phyloP scores from a whole-genome alignment of 305 asterid species.

The Fraxinus albicans region DNA sequence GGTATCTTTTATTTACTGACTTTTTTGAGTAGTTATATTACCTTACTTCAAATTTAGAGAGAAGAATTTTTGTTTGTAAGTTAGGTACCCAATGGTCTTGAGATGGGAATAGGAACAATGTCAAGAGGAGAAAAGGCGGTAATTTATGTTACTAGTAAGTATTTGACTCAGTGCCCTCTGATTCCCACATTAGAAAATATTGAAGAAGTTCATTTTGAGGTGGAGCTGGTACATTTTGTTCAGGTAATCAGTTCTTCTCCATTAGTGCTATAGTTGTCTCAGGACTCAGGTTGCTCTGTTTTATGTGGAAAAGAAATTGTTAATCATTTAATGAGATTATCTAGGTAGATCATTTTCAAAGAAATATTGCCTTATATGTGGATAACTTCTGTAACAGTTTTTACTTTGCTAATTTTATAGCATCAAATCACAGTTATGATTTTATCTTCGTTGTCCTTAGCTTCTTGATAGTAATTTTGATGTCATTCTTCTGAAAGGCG shows the following conservation, averaged over 20 bases:
- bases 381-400: background rate
- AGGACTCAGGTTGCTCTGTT: background rate
- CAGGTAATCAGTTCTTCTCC: conserved; percentile 53
- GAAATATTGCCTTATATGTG: background rate
- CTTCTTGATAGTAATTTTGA: background rate
- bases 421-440: background rate
- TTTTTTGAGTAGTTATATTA: conserved; percentile 11
- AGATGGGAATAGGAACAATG: conserved; percentile 94
- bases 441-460: background rate
- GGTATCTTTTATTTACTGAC: background rate
- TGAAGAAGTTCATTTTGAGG: conserved; percentile 84
- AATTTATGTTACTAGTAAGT: conserved; percentile 63
- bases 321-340: background rate
- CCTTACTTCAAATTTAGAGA: conserved; percentile 1
- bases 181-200: conserved; percentile 57
- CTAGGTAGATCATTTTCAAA: background rate
- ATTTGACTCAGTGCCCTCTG: conserved; percentile 56
- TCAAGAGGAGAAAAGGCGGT: conserved; percentile 85
- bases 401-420: background rate
- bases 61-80: conserved; percentile 23
- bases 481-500: background rate
- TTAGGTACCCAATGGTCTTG: conserved; percentile 92
- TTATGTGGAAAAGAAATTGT: background rate
- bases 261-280: conserved; percentile 8
- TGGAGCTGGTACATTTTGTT: conserved; percentile 80